Percentiles rank a stretch among this genome's conserved stretches.
These are phyloP conservation scores for Stachybotrys chlorohalonatus DNA, from an alignment of 2,329 filamentous ascomycete species.

Conservation along the genomic window DNA sequence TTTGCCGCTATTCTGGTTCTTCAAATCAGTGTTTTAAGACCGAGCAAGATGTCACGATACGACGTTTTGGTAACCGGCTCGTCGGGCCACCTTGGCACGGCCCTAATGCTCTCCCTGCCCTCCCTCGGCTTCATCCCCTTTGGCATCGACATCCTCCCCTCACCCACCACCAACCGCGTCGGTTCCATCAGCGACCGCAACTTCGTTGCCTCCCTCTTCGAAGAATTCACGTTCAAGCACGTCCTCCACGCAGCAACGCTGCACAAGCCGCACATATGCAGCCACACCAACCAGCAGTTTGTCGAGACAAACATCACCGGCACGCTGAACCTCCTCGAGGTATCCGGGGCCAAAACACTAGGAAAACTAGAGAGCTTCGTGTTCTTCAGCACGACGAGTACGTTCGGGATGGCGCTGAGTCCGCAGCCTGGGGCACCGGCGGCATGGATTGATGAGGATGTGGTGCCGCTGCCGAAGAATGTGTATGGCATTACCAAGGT, in stretches of 20 bases:
- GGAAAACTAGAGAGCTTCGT: constrained; percentile 26
- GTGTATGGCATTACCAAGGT: constrained; percentile 40
- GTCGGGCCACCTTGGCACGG: constrained; percentile 35
- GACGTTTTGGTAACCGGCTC: constrained; percentile 37
- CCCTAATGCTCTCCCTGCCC: constrained; percentile 33
- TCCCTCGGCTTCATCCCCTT: constrained; percentile 27
- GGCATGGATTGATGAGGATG: constrained; percentile 33
- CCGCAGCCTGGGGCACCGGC: constrained; percentile 25
- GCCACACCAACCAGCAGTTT: constrained; percentile 33
- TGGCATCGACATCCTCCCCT: constrained; percentile 33
- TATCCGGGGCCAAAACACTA: constrained; percentile 15
- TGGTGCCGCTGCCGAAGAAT: constrained; percentile 33
- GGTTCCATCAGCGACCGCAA: constrained; percentile 27
- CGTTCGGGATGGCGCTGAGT: constrained; percentile 30
- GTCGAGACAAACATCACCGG: constrained; percentile 35
- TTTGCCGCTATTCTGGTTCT: not conserved
- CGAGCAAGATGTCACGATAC: constrained; percentile 8
- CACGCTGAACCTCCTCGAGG: constrained; percentile 31
- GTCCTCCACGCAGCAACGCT: constrained; percentile 36
- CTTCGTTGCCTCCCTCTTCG: constrained; percentile 22
- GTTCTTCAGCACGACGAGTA: constrained; percentile 37
- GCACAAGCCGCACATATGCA: constrained; percentile 38
- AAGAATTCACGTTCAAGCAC: constrained; percentile 23
- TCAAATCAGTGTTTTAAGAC: not conserved
- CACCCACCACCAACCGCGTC: constrained; percentile 22